phyloP scores from a whole-genome alignment of 2,329 filamentous ascomycete species.

The Madurella mycetomatis region DNA sequence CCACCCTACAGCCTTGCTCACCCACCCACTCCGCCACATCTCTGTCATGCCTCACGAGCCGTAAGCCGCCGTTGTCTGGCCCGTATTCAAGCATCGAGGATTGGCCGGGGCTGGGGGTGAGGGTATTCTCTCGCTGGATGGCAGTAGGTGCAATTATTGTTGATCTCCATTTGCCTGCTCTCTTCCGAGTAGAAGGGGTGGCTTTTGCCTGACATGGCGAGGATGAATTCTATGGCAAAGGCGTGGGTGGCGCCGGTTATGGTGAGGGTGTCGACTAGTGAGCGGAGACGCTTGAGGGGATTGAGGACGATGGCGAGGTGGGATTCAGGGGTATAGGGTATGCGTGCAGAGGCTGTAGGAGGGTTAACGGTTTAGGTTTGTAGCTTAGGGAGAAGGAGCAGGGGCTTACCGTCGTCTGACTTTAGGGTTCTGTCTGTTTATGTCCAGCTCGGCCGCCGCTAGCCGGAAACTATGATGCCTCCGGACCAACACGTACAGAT shows the following conservation, averaged over 20 bases:
- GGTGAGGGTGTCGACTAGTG: slow-evolving; percentile 15
- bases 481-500: slow-evolving; percentile 17
- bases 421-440: not conserved
- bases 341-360: not conserved
- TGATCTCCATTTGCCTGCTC: not conserved
- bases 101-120: not conserved
- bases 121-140: not conserved
- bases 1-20: not conserved
- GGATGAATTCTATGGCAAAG: slow-evolving; percentile 15
- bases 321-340: slow-evolving; percentile 12
- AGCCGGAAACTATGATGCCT: slow-evolving; percentile 19
- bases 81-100: not conserved
- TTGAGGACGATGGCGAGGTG: slow-evolving; percentile 16
- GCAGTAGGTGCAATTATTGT: not conserved
- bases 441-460: not conserved
- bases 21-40: not conserved
- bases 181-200: not conserved
- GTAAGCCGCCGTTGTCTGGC: not conserved
- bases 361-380: not conserved
- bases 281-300: slow-evolving; percentile 17
- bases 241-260: slow-evolving; percentile 15
- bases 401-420: not conserved
- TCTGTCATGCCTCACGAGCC: not conserved
- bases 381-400: not conserved
- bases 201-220: slow-evolving; percentile 14